A percentile compares a stretch with the other conserved stretches of the same genome.
phyloP scores from a whole-genome alignment of 2,329 filamentous ascomycete genomes.

The Monosporascus cannonballus region DNA sequence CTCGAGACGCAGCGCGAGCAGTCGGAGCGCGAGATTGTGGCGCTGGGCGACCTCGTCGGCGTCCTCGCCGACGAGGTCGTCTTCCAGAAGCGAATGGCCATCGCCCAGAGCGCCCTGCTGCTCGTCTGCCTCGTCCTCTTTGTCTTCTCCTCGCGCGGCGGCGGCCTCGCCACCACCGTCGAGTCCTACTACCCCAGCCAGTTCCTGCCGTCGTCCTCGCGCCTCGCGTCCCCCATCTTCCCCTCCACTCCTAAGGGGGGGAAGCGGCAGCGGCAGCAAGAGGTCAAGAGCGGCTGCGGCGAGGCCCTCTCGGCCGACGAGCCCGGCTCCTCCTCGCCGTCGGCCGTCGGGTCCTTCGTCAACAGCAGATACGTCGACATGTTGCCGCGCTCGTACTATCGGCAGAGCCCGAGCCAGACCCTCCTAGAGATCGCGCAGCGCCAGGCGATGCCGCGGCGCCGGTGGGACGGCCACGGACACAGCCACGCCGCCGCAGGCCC shows the following conservation, averaged over 20 bases:
- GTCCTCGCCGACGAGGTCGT: conserved; percentile 89
- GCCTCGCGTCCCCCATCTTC: conserved; percentile 20
- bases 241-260: conserved; percentile 19
- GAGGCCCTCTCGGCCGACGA: not conserved
- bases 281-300: conserved; percentile 1
- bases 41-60: conserved; percentile 72
- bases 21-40: conserved; percentile 75
- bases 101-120: conserved; percentile 82
- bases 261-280: not conserved
- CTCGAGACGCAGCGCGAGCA: conserved; percentile 84
- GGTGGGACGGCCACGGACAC: not conserved
- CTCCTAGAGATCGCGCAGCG: conserved; percentile 1
- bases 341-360: not conserved
- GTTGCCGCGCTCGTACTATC: not conserved
- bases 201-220: conserved; percentile 14
- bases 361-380: not conserved
- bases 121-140: conserved; percentile 83
- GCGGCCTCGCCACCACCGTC: conserved; percentile 20
- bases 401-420: conserved; percentile 7
- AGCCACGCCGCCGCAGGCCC: conserved; percentile 8
- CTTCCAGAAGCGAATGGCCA: conserved; percentile 84
- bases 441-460: not conserved
- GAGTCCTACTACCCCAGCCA: conserved; percentile 26
- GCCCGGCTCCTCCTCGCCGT: not conserved
- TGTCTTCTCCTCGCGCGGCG: conserved; percentile 60